Evolutionary conservation across 2,329 filamentous ascomycete genomes (phyloP).

Genomic region (Ampelomyces quisqualis): DNA sequence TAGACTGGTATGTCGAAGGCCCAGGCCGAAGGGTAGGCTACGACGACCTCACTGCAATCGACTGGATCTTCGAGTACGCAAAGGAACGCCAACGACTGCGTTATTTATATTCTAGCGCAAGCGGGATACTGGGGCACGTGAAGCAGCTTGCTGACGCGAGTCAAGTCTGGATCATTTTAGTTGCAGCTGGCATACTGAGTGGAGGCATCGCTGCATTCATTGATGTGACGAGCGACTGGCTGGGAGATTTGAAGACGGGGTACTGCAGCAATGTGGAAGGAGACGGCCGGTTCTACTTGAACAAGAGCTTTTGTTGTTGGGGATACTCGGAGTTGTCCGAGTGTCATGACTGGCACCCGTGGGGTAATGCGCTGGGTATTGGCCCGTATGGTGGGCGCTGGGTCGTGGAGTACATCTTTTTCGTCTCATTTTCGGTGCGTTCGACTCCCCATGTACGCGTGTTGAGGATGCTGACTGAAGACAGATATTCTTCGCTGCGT

Average conservation of each 20-base stretch:
- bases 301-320: slow-evolving; percentile 88
- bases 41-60: slow-evolving; percentile 94
- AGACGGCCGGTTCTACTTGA: slow-evolving; percentile 87
- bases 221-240: slow-evolving; percentile 87
- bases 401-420: slow-evolving; percentile 85
- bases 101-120: slow-evolving; percentile 68
- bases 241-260: slow-evolving; percentile 87
- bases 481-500: slow-evolving; percentile 73
- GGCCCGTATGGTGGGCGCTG: slow-evolving; percentile 68
- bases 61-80: slow-evolving; percentile 99
- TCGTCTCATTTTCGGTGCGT: slow-evolving; percentile 76
- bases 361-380: slow-evolving; percentile 74
- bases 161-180: slow-evolving; percentile 87
- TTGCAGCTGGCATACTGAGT: slow-evolving; percentile 80
- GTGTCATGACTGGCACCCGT: slow-evolving; percentile 84
- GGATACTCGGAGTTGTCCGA: slow-evolving; percentile 75
- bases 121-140: slow-evolving; percentile 71
- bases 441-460: background rate
- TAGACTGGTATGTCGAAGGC: slow-evolving; percentile 88
- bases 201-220: slow-evolving; percentile 85
- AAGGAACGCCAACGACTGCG: slow-evolving; percentile 89
- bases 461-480: slow-evolving; percentile 22
- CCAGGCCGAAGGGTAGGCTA: slow-evolving; percentile 89
- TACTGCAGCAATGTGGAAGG: slow-evolving; percentile 77
- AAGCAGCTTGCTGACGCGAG: slow-evolving; percentile 77